Evolutionary conservation across 2,329 filamentous ascomycete genomes (phyloP).

Genomic region (Alternaria metachromatica): DNA sequence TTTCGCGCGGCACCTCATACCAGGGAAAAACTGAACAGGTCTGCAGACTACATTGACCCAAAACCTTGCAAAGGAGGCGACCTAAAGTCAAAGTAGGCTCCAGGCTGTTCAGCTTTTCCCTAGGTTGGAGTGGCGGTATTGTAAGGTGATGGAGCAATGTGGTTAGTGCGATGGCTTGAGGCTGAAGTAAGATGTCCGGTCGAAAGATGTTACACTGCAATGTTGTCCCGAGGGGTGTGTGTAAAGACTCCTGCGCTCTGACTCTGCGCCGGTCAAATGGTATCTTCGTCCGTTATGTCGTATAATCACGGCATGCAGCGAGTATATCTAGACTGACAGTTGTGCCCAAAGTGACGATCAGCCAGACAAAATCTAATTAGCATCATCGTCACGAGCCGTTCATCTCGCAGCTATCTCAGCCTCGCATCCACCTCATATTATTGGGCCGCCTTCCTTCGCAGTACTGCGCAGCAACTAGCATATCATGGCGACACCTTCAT

Average conservation of each 20-base stretch:
- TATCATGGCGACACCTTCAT: slow-evolving; percentile 17
- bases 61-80: too few species aligned
- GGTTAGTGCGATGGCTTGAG: not conserved
- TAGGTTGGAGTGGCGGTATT: not conserved
- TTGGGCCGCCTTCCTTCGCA: not conserved
- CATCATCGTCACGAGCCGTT: not conserved
- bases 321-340: not conserved
- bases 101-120: too few species aligned
- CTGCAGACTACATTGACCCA: too few species aligned
- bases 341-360: not conserved
- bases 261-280: not conserved
- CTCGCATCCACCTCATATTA: not conserved
- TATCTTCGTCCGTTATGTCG: not conserved
- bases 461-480: not conserved
- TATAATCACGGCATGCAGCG: not conserved
- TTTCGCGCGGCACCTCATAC: not conserved
- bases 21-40: too few species aligned
- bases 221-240: not conserved
- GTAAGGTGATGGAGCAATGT: not conserved
- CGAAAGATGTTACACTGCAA: not conserved
- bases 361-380: not conserved
- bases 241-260: not conserved
- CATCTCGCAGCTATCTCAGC: not conserved
- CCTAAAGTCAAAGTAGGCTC: too few species aligned
- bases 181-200: not conserved